Conservation (phyloP, 108 stramenopile genomes). For the Parmales sp. region DNA sequence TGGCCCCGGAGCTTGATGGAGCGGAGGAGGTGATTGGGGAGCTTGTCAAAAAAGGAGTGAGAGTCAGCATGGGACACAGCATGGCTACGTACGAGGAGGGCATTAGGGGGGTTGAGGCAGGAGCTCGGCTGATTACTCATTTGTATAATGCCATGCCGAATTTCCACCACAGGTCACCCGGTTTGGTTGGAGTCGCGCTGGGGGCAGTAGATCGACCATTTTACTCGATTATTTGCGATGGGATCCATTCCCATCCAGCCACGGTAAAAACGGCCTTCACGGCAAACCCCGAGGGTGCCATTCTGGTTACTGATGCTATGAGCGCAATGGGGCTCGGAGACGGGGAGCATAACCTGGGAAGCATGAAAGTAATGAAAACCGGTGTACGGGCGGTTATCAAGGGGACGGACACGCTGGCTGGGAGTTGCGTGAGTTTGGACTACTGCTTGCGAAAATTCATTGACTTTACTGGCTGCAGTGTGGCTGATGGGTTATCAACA, state of each 20-base stretch:
- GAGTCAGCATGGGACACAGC: slow-evolving; percentile 42
- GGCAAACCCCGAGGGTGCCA: slow-evolving; percentile 34
- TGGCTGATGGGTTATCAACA: slow-evolving; percentile 32
- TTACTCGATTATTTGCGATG: slow-evolving; percentile 29
- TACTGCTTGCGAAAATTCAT: slow-evolving; percentile 33
- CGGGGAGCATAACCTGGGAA: slow-evolving; percentile 29
- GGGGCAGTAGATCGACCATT: neutral
- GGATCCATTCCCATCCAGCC: slow-evolving; percentile 37
- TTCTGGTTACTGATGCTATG: slow-evolving; percentile 56
- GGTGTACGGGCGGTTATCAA: slow-evolving; percentile 28
- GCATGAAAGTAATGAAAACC: slow-evolving; percentile 18
- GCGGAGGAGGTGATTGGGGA: slow-evolving; percentile 21
- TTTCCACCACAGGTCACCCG: slow-evolving; percentile 52
- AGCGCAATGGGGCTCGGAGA: slow-evolving; percentile 42
- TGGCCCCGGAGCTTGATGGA: slow-evolving; percentile 46
- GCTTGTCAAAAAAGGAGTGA: slow-evolving; percentile 18
- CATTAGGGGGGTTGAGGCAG: slow-evolving; percentile 22
- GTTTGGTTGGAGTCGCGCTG: slow-evolving; percentile 39
- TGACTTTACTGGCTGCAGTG: slow-evolving; percentile 33
- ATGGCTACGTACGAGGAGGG: slow-evolving; percentile 33
- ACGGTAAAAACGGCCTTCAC: slow-evolving; percentile 38
- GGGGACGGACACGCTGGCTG: slow-evolving; percentile 46
- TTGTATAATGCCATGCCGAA: slow-evolving; percentile 51
- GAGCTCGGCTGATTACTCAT: slow-evolving; percentile 46
- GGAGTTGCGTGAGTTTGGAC: slow-evolving; percentile 42